phyloP scores from a whole-genome alignment of 2,329 filamentous ascomycete species.

The Aspergillus phoenicis region DNA sequence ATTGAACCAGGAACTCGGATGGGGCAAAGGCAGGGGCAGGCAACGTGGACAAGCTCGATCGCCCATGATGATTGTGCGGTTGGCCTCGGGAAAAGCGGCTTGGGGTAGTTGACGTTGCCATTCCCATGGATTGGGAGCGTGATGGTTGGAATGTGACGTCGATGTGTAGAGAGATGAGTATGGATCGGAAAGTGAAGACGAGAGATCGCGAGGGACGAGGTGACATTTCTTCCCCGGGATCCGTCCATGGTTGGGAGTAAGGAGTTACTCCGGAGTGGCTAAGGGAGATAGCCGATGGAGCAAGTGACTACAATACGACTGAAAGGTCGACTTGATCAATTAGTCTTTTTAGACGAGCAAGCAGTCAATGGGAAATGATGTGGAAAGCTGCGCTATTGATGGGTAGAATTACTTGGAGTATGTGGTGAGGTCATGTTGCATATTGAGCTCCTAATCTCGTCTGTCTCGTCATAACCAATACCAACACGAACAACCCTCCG shows the following conservation, averaged over 20 bases:
- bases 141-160: slow-evolving; percentile 15
- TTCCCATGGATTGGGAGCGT: not conserved
- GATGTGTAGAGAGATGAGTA: not conserved
- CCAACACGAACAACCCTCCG: too few species aligned
- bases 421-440: too few species aligned
- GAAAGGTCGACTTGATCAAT: too few species aligned
- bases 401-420: too few species aligned
- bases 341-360: too few species aligned
- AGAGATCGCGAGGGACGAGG: not conserved
- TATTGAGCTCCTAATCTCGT: too few species aligned
- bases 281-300: too few species aligned
- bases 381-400: too few species aligned
- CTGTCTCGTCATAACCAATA: too few species aligned
- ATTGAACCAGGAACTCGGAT: not conserved
- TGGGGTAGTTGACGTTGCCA: not conserved
- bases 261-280: too few species aligned
- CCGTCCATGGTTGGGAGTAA: not conserved
- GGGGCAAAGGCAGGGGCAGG: not conserved
- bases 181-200: not conserved
- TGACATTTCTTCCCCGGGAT: not conserved
- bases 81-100: not conserved
- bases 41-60: not conserved
- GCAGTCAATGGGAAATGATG: too few species aligned
- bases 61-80: not conserved
- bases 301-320: too few species aligned